These are phyloP conservation scores for Pichia sp. DNA, from an alignment of 1,139 yeast genomes.

Conservation along the genomic window DNA sequence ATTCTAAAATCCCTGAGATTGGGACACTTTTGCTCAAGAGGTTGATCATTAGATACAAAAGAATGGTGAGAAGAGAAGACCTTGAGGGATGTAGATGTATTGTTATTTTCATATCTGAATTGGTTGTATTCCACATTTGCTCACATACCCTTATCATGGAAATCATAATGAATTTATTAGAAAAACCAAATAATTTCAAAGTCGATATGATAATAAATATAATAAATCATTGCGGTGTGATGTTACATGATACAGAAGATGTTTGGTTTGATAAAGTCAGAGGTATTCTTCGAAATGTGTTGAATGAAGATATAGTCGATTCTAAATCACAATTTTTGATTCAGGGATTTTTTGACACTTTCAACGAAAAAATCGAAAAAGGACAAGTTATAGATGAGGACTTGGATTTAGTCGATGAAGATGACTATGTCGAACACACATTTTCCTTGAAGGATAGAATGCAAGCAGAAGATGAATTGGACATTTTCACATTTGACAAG, in stretches of 20 bases:
- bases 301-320: slow-evolving; percentile 54
- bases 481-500: slow-evolving; percentile 52
- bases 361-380: slow-evolving; percentile 45
- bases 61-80: slow-evolving; percentile 50
- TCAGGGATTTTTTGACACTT: slow-evolving; percentile 49
- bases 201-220: slow-evolving; percentile 48
- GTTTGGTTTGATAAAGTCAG: slow-evolving; percentile 51
- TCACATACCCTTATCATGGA: slow-evolving; percentile 66
- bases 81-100: slow-evolving; percentile 43
- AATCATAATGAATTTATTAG: slow-evolving; percentile 56
- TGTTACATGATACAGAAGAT: slow-evolving; percentile 40
- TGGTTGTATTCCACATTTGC: slow-evolving; percentile 64
- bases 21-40: slow-evolving; percentile 60
- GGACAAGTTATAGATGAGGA: slow-evolving; percentile 38
- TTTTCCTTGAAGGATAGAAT: slow-evolving; percentile 54
- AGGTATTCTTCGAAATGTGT: slow-evolving; percentile 57
- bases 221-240: slow-evolving; percentile 44
- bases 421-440: slow-evolving; percentile 59
- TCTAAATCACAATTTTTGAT: slow-evolving; percentile 48
- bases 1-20: slow-evolving; percentile 66
- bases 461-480: slow-evolving; percentile 46
- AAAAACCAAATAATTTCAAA: slow-evolving; percentile 51
- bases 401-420: slow-evolving; percentile 64
- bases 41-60: slow-evolving; percentile 58
- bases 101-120: slow-evolving; percentile 54